Evolutionary conservation across 371 early-diverging fungal species (phyloP), one percentile per base, ranked within the genome.

Genomic region (Mortierella sp.): DNA sequence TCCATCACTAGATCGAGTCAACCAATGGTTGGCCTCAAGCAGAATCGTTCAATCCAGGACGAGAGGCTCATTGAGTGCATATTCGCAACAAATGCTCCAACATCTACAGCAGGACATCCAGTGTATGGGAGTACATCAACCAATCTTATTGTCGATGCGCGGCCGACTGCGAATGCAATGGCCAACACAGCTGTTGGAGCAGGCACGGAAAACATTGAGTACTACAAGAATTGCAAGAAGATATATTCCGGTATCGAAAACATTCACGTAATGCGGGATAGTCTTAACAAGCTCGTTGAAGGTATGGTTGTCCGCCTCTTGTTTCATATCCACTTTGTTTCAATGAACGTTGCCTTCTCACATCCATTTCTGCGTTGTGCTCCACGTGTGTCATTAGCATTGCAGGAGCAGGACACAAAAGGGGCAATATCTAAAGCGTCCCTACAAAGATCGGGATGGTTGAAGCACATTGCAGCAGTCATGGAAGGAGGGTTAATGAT

Each of bases 201-300:
- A 17, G 99, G 99, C 2, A 92, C 94, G 7, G 98, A 97, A 65
- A 95, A 90, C 79, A 89, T 91, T 83, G 96, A 97, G 54, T 90
- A 97, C 66, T 98, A 98, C 74, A 82, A 87, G 47, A 89, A 91
- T 55, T 95, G 95, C 63, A 89, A 91, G 77, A 89, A 94, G 54
- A 83, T 82, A 50, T 95, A 92, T 71, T 85, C 95, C 68, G 95
- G 95, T 0, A 97, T 98, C 62, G 98, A 96, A 60, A 98, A 98
- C 71, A 98, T 98, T 66, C 99, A 98, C 68, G 97, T 97, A 9
- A 95, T 98, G 89, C 82, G 98, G 29, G 97, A 95, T 48, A 92
- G 93, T 62, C 73, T 95, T 64, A 86, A 87, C 59, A 91, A 90
- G 62, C 74, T 97, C 50, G 86, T 92, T 21, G 96, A 96, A 68